These are phyloP conservation scores for Pestalotiopsis fici DNA, from an alignment of 2,329 filamentous ascomycete species.

Conservation along the genomic window DNA sequence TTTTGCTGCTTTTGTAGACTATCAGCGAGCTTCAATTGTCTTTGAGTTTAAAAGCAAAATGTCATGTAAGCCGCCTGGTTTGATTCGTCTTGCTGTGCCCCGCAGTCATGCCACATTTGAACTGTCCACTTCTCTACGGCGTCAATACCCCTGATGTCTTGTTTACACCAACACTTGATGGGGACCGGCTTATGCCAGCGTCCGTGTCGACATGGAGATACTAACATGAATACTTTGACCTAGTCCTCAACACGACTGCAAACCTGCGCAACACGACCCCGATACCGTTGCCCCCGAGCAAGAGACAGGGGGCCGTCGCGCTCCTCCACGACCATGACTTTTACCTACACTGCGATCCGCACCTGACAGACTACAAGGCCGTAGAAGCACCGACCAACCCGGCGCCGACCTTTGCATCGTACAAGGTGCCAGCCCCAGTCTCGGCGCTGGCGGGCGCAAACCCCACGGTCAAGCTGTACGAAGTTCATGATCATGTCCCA, in stretches of 20 bases:
- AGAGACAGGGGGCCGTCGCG: slow-evolving; percentile 30
- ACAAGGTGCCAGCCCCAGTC: slow-evolving; percentile 22
- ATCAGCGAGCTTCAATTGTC: background rate
- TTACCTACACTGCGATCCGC: slow-evolving; percentile 54
- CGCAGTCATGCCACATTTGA: background rate
- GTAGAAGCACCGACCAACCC: slow-evolving; percentile 20
- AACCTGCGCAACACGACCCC: slow-evolving; percentile 42
- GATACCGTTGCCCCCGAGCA: slow-evolving; percentile 34
- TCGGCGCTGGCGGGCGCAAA: slow-evolving; percentile 22
- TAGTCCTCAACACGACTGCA: slow-evolving; percentile 45
- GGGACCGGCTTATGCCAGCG: background rate
- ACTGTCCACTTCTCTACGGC: background rate
- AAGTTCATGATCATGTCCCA: slow-evolving; percentile 53
- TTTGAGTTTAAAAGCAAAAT: background rate
- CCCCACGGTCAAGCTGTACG: slow-evolving; percentile 46
- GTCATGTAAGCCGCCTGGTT: background rate
- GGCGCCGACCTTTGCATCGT: slow-evolving; percentile 23
- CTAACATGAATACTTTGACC: background rate
- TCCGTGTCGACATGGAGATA: background rate
- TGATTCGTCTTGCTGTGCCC: background rate
- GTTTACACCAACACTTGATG: background rate
- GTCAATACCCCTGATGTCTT: background rate
- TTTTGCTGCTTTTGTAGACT: background rate
- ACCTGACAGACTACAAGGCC: slow-evolving; percentile 39
- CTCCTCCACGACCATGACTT: slow-evolving; percentile 53